Base-by-base conservation (phyloP, 352 stramenopile genomes). In the Phytopythium litorale region DNA sequence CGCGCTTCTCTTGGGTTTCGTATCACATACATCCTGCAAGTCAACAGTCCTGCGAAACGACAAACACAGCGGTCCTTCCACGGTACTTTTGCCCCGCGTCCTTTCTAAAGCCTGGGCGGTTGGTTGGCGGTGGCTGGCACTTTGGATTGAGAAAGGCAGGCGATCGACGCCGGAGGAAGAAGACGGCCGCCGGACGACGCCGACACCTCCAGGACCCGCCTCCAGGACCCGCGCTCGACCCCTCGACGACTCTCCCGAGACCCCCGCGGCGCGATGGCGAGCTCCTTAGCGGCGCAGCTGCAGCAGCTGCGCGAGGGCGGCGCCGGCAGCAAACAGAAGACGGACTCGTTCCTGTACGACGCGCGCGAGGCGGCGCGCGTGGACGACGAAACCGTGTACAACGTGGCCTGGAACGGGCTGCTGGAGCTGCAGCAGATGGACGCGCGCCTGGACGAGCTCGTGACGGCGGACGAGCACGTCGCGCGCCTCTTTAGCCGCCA, bases 281-380 rank as follows among this genome's bases (percentile, higher is more conserved):
- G 78, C 71, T 75, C 87, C 50, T 71, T 96, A 38, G 85, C 81
- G 37, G 73, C 69, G 62, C 87, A 96, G 73, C 73, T 96, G 53
- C 86, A 96, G 74, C 69, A 79, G 70, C 84, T 96, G 43, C 83
- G 87, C 55, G 81, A 92, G 64, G 72, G 68, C 50, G 87, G 85
- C 66, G 84, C 76, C 56, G 81, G 87, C 63, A 91, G 79, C 72
- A 91, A 94, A 68, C 79, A 81, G 67, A 88, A 87, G 63, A 87
- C 84, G 58, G 80, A 84, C 68, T 86, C 87, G 51, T 96, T 96
- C 70, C 75, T 96, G 35, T 92, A 96, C 59, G 87, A 96, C 64
- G 62, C 84, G 60, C 84, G 84, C 52, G 87, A 93, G 49, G 87
- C 87, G 9, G 80, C 85, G 63, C 80, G 83, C 46, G 72, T 96